Evolutionary conservation across 768 basidiomycete genomes (phyloP), one percentile per base, ranked within the genome.

Genomic region (Podaxis rugospora): DNA sequence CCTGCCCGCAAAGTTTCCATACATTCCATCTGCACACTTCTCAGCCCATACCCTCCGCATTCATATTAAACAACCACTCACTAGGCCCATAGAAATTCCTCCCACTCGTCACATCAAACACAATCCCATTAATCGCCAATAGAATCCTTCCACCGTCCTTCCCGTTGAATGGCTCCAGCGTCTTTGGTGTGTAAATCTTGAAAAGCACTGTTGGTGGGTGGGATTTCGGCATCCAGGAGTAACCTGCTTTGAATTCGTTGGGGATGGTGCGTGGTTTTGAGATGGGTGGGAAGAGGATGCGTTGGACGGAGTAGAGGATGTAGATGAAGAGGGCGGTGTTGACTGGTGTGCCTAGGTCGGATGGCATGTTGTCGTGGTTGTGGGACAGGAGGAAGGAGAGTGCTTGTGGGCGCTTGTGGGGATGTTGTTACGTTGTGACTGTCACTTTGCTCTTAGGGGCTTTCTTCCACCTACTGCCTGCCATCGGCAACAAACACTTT

Each of bases 1-100:
- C 52, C 95, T 76, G 4, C 96, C 97, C 2, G 97, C 95, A 78
- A 99, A 98, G 74, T 95, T 96, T 32, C 93, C 95, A 69, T 98
- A 98, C 84, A 95, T 93, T 0, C 95, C 96, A 67, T 88, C 96
- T 97, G 65, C 28, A 44, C 50, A 53, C 0, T 18, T 23, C 39
- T 27, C 51, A 2, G 18, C 11, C 55, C 27, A 32, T 32, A 16
- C 23, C 37, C 23, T 35, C 9, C 5, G n/a, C 37, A n/a, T 11
- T 9, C 13, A 3, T 35, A 14, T 37, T 13, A 39, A 57, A n/a
- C 16, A 49, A 49, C 23, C 37, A 74, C 89, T 69, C 62, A 96
- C 96, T 87, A 21, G 96, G 96, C 0, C 96, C 96, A 72, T 98
- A 98, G 76, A 99, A 99, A 69, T 83, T 89, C 65, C 87, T 80